These are phyloP conservation scores for Kondoa malvinella DNA, from an alignment of 768 basidiomycete genomes.

Conservation along the genomic window DNA sequence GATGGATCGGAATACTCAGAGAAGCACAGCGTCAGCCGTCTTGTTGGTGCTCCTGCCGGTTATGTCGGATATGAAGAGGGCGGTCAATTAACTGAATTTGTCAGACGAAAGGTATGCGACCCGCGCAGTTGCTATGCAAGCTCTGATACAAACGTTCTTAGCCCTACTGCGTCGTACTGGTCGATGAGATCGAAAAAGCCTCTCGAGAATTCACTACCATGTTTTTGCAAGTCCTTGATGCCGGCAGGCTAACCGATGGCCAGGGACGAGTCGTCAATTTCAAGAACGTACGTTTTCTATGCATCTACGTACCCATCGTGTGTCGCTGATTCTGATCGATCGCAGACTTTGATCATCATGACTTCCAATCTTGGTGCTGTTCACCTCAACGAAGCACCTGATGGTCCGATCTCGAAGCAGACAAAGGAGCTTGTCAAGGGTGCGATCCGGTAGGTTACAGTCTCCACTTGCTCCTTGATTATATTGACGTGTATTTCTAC, in stretches of 20 bases:
- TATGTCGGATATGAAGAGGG: constrained; percentile 82
- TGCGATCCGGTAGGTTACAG: constrained; percentile 26
- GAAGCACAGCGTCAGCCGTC: constrained; percentile 70
- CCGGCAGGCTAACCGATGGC: constrained; percentile 35
- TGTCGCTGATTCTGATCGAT: too few species aligned
- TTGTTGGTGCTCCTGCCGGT: constrained; percentile 84
- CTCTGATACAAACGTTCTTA: background rate
- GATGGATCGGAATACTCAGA: constrained; percentile 66
- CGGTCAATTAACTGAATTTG: constrained; percentile 36
- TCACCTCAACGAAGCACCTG: constrained; percentile 33
- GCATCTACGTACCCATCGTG: too few species aligned
- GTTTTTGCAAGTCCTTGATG: constrained; percentile 37
- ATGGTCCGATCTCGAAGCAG: constrained; percentile 28
- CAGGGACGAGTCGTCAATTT: constrained; percentile 35
- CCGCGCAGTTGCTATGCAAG: too few species aligned
- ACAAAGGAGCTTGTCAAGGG: constrained; percentile 30
- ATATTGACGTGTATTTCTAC: background rate
- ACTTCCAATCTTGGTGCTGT: constrained; percentile 13
- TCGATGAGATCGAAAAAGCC: constrained; percentile 37
- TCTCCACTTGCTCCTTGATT: background rate
- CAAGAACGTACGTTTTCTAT: too few species aligned
- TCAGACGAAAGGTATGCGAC: constrained; percentile 20
- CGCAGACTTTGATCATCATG: constrained; percentile 28
- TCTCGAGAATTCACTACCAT: constrained; percentile 34
- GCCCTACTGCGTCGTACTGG: constrained; percentile 32